Evolutionary conservation across 768 basidiomycete species (phyloP).

Genomic region (Lyophyllum shimeji): DNA sequence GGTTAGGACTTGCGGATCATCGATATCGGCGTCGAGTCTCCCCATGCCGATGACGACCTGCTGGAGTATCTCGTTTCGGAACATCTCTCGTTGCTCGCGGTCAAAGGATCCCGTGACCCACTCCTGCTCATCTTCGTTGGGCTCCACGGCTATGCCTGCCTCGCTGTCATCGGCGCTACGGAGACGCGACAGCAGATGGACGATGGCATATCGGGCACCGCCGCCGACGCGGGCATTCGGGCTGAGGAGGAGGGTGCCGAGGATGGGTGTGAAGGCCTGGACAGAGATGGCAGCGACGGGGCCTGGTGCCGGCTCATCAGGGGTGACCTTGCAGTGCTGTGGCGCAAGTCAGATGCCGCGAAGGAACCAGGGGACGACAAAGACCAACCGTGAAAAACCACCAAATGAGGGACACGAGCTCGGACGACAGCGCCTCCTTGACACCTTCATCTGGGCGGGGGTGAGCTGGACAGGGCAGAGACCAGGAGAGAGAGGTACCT

Average conservation of each 20-base stretch:
- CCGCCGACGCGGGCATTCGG: slow-evolving; percentile 73
- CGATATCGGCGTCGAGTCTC: slow-evolving; percentile 49
- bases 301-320: slow-evolving; percentile 38
- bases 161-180: slow-evolving; percentile 55
- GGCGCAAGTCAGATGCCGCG: slow-evolving; percentile 6
- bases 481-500: slow-evolving; percentile 41
- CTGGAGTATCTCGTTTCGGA: slow-evolving; percentile 80
- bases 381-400: slow-evolving; percentile 77
- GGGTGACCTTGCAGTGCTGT: slow-evolving; percentile 68
- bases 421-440: slow-evolving; percentile 82
- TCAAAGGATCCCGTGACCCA: slow-evolving; percentile 49
- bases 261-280: slow-evolving; percentile 87
- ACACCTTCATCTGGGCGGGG: slow-evolving; percentile 72
- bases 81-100: slow-evolving; percentile 53
- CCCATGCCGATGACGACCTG: slow-evolving; percentile 92
- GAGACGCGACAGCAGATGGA: slow-evolving; percentile 73
- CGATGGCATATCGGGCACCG: slow-evolving; percentile 71
- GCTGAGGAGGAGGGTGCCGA: slow-evolving; percentile 86
- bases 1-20: slow-evolving; percentile 17
- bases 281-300: slow-evolving; percentile 61
- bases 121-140: slow-evolving; percentile 32
- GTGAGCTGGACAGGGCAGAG: slow-evolving; percentile 5
- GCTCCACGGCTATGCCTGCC: slow-evolving; percentile 18
- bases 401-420: slow-evolving; percentile 84
- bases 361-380: slow-evolving; percentile 4